Evolutionary conservation across 352 stramenopile species (phyloP).

Genomic region (Halophytophthora batemanensis): DNA sequence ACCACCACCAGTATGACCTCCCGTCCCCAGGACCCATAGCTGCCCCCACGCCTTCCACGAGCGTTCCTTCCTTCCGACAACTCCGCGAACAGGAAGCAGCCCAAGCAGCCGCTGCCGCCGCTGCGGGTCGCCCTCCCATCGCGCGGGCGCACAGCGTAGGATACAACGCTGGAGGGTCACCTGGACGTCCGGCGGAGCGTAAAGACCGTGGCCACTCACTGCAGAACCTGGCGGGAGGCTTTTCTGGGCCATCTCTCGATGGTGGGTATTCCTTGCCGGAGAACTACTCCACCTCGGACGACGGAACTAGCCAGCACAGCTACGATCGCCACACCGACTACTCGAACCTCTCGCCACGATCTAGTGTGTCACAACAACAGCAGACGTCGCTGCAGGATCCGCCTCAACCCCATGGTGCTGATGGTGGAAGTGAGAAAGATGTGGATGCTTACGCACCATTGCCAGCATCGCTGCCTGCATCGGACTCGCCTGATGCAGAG

Average conservation of each 20-base stretch:
- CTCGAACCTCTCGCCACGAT: conserved; percentile 22
- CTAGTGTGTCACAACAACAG: conserved; percentile 18
- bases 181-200: conserved; percentile 6
- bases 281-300: conserved; percentile 31
- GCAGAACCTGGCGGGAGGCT: conserved; percentile 14
- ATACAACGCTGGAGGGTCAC: background rate
- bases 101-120: conserved; percentile 14
- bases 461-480: conserved; percentile 18
- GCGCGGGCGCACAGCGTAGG: conserved; percentile 26
- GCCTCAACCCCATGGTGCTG: conserved; percentile 14
- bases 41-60: conserved; percentile 20
- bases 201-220: conserved; percentile 22
- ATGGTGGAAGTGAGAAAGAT: conserved; percentile 4
- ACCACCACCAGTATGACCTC: background rate
- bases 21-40: conserved; percentile 10
- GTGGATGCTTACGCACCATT: conserved; percentile 18
- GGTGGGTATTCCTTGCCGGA: conserved; percentile 15
- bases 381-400: conserved; percentile 3
- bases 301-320: conserved; percentile 28
- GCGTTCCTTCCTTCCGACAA: conserved; percentile 59
- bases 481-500: conserved; percentile 4
- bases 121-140: conserved; percentile 20
- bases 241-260: background rate
- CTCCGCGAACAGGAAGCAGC: conserved; percentile 50
- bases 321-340: conserved; percentile 19